Percentiles rank a stretch among this genome's conserved stretches.
Conservation (phyloP, 2,329 filamentous ascomycete genomes). For the Phialemonium atrogriseum region DNA sequence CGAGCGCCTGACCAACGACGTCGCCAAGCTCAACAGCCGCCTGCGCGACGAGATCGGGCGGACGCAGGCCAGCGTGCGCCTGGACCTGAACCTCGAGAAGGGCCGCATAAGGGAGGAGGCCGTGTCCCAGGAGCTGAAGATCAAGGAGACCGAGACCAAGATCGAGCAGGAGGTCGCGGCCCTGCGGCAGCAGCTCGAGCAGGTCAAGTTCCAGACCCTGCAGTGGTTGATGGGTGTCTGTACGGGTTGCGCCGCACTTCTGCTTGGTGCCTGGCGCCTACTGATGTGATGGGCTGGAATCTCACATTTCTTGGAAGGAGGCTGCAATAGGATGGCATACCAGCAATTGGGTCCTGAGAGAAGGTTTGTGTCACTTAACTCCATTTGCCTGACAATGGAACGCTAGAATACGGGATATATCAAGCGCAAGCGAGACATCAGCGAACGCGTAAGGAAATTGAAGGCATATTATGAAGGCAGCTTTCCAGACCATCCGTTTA, state of each 20-base stretch:
- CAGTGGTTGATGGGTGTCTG: constrained; percentile 94
- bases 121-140: constrained; percentile 92
- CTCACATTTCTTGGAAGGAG: no score
- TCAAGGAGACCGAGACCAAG: constrained; percentile 97
- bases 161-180: constrained; percentile 96
- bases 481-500: no score
- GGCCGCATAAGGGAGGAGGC: constrained; percentile 93
- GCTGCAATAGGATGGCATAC: neutral
- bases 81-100: constrained; percentile 95
- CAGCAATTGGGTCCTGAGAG: no score
- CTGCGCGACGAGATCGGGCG: constrained; percentile 89
- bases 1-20: constrained; percentile 87
- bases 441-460: no score
- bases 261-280: constrained; percentile 63
- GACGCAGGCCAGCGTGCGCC: constrained; percentile 83
- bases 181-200: constrained; percentile 83
- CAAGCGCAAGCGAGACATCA: no score
- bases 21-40: constrained; percentile 84
- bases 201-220: constrained; percentile 94
- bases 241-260: constrained; percentile 57
- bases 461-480: no score
- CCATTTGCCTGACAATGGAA: no score
- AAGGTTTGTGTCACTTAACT: no score
- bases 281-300: no score
- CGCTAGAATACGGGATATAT: no score